Percentiles rank a stretch among this genome's conserved stretches.
Conservation (phyloP, 768 basidiomycete genomes). For the Russula brevipes region DNA sequence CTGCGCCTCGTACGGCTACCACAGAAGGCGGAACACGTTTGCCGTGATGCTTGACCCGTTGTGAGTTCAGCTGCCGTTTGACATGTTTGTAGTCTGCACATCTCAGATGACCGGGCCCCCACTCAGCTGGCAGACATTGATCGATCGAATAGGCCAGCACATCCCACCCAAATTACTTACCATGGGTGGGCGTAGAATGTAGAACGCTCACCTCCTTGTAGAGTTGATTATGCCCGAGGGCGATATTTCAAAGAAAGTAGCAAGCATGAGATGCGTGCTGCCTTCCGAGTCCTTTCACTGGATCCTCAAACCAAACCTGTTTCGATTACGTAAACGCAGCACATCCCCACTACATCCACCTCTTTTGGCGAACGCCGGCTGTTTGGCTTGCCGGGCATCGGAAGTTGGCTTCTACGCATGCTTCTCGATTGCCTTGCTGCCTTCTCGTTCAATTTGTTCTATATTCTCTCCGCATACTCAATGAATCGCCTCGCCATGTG, state of each 20-base stretch:
- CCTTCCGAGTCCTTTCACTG: not conserved
- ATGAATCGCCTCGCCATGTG: conserved; percentile 19
- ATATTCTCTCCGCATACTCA: conserved; percentile 4
- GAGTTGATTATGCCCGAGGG: not conserved
- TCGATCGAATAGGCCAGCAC: not conserved
- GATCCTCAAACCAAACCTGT: not conserved
- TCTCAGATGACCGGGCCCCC: not conserved
- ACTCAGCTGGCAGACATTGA: not conserved
- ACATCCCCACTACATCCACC: not conserved
- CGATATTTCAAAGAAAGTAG: no score
- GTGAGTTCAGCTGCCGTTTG: not conserved
- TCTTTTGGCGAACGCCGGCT: conserved; percentile 4
- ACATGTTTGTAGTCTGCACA: not conserved
- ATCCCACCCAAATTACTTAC: not conserved
- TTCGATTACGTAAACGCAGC: conserved; percentile 10
- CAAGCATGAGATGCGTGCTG: not conserved
- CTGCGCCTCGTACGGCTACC: not conserved
- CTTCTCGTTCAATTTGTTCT: not conserved
- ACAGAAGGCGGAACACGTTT: not conserved
- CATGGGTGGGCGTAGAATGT: not conserved
- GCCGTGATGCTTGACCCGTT: conserved; percentile 4
- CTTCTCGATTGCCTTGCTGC: conserved; percentile 12
- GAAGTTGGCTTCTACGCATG: not conserved
- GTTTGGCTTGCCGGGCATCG: conserved; percentile 1
- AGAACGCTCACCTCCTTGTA: not conserved